phyloP scores from a whole-genome alignment of 768 basidiomycete genomes.

The Mycena vulgaris region DNA sequence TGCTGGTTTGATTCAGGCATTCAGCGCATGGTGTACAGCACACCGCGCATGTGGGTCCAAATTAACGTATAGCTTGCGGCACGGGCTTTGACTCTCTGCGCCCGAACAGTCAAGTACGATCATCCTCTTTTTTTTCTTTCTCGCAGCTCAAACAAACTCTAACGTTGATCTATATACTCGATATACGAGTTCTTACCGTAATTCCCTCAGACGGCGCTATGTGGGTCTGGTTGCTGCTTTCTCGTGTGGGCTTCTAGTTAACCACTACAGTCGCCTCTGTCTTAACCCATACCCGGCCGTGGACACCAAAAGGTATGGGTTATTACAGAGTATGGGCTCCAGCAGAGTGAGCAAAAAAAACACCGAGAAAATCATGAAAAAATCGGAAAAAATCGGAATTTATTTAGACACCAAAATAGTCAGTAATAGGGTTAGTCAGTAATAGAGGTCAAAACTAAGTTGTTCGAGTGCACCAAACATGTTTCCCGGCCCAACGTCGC shows the following conservation, averaged over 20 bases:
- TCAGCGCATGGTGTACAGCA: slow-evolving; percentile 9
- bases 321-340: no score
- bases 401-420: no score
- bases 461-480: no score
- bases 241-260: not conserved
- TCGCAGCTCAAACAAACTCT: not conserved
- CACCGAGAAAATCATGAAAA: no score
- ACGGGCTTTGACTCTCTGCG: not conserved
- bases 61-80: slow-evolving; percentile 1
- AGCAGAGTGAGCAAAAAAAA: no score
- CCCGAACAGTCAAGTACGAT: not conserved
- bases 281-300: no score
- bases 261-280: no score
- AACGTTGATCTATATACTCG: not conserved
- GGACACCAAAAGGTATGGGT: no score
- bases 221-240: not conserved
- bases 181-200: not conserved
- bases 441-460: no score
- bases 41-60: slow-evolving; percentile 1
- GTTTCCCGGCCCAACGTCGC: no score
- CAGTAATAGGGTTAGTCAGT: no score
- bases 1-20: slow-evolving; percentile 2
- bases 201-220: not conserved
- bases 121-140: slow-evolving; percentile 3
- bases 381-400: no score